A percentile compares a stretch with the other conserved stretches of the same genome.
Evolutionary conservation across 768 basidiomycete genomes (phyloP).

Genomic region (Serendipita sp.): DNA sequence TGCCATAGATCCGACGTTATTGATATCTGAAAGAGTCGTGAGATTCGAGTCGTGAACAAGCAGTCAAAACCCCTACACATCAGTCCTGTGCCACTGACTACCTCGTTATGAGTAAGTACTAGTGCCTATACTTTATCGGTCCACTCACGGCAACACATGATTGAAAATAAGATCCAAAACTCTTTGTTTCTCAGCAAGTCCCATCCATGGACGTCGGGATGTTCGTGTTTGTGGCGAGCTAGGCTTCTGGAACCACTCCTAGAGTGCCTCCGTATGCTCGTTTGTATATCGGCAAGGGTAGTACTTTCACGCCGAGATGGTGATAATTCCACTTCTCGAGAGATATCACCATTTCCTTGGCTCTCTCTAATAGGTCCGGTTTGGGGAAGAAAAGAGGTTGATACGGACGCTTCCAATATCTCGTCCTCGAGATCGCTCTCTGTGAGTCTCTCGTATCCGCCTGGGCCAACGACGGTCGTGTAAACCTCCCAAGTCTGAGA

Average conservation of each 20-base stretch:
- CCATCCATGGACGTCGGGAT: conserved; percentile 35
- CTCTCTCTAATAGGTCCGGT: conserved; percentile 15
- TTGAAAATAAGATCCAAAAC: conserved; percentile 46
- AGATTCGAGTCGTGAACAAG: neutral
- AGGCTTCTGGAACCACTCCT: neutral
- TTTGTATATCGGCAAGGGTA: neutral
- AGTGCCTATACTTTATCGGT: neutral
- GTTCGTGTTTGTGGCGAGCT: neutral
- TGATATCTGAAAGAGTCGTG: conserved; percentile 39
- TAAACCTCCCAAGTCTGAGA: conserved; percentile 2
- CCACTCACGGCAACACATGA: conserved; percentile 40
- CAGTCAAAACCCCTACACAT: conserved; percentile 35
- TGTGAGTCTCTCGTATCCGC: conserved; percentile 3
- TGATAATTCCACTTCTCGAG: conserved; percentile 14
- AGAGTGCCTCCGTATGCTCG: neutral
- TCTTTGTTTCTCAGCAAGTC: conserved; percentile 35
- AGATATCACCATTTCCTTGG: conserved; percentile 6
- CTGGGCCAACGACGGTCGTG: conserved; percentile 1
- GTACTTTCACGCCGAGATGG: conserved; percentile 10
- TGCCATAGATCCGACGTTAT: conserved; percentile 70
- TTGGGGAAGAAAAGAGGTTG: conserved; percentile 12
- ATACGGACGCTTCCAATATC: conserved; percentile 7
- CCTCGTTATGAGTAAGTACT: neutral
- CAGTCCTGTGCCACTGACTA: conserved; percentile 57
- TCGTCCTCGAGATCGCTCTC: neutral